Base-by-base conservation (phyloP, 2,329 filamentous ascomycete genomes). In the Aphanoascus verrucosus region DNA sequence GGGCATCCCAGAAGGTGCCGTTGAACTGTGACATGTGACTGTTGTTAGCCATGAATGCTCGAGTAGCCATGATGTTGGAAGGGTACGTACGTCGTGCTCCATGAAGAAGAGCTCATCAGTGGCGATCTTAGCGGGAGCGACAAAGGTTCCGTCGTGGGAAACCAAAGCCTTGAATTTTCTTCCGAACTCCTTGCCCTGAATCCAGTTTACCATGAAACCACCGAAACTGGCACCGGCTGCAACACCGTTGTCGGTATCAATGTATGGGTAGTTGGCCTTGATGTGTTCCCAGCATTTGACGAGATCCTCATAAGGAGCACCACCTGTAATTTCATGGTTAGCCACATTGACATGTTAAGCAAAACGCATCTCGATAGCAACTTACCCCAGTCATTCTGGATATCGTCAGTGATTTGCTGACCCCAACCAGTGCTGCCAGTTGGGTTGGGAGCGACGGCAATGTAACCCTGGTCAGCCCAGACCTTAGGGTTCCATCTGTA, bases 161-260 rank as follows among this genome's bases (percentile, higher is more conserved):
- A 94, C 88, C 3, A 96, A 77, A 0, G 88, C 88, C 68, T 88
- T 88, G 78, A 96, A 94, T 60, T 85, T 82, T 28, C 87, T 82
- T 17, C 88, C 89, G 0, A 96, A 77, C 0, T 81, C 77, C 58
- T 93, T 85, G 6, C 90, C 90, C 69, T 95, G 88, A 61, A 95
- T 88, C 89, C 90, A 94, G 66, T 94, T 78, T 63, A 69, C 66
- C 65, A 78, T 77, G 62, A 71, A 73, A 0, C 68, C 70, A 48
- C 70, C 71, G 55, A 66, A 73, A 47, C 64, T 68, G 45, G 69
- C 69, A 14, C 71, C 70, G 3, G 68, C 68, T 48, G 68, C 70
- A 45, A 72, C 64, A n/a, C 65, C 67, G 42, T 65, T 60, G 20
- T 64, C 60, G 0, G 69, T 69, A 55, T 72, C 69, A 52, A 71